These are phyloP conservation scores for Candida loeiensis DNA, from an alignment of 805 yeast genomes.

Conservation along the genomic window DNA sequence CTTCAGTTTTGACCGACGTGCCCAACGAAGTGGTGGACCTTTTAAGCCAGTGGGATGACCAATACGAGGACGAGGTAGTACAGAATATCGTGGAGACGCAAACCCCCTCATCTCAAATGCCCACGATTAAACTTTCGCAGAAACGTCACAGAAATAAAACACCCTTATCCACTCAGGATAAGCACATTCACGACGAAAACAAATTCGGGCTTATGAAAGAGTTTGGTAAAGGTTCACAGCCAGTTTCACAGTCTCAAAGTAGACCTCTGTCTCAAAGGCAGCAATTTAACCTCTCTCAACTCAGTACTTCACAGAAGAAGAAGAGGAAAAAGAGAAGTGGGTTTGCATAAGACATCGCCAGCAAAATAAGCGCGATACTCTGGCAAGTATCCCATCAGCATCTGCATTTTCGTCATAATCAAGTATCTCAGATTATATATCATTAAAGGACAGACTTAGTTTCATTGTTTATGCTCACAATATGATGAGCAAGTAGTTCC, in stretches of 20 bases:
- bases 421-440: neutral
- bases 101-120: constrained; percentile 1
- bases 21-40: constrained; percentile 6
- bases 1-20: constrained; percentile 1
- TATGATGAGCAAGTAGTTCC: constrained; percentile 22
- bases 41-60: constrained; percentile 8
- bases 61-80: neutral
- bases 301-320: constrained; percentile 16
- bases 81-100: neutral
- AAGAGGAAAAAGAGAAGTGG: constrained; percentile 49
- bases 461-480: constrained; percentile 25
- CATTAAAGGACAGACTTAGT: constrained; percentile 12
- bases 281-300: constrained; percentile 5
- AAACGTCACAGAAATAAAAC: constrained; percentile 1
- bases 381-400: neutral
- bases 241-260: neutral
- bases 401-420: constrained; percentile 9
- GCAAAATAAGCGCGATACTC: neutral
- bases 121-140: constrained; percentile 14
- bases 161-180: neutral
- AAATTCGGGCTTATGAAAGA: neutral
- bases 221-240: constrained; percentile 2
- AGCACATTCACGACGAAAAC: neutral
- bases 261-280: constrained; percentile 6
- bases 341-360: constrained; percentile 40